phyloP scores from a whole-genome alignment of 768 basidiomycete genomes.

The Erythrobasidium yunnanense region DNA sequence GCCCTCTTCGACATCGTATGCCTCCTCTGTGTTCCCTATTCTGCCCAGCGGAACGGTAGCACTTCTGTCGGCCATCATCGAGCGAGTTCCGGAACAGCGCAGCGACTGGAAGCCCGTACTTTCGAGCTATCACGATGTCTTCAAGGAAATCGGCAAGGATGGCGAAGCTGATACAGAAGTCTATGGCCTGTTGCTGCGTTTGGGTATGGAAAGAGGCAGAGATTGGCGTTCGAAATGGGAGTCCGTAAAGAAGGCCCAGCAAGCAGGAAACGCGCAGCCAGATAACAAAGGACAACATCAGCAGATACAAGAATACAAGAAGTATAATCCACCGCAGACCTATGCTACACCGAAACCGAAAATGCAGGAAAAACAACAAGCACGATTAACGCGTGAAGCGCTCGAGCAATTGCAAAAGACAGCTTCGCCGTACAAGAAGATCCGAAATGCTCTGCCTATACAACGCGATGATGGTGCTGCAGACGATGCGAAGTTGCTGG shows the following conservation, averaged over 20 bases:
- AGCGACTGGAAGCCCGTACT: conserved; percentile 16
- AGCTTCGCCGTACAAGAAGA: background rate
- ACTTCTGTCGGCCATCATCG: conserved; percentile 21
- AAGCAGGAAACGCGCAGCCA: background rate
- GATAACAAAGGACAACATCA: background rate
- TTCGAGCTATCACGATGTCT: conserved; percentile 19
- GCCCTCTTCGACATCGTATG: background rate
- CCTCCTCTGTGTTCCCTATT: conserved; percentile 23
- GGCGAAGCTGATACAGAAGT: conserved; percentile 44
- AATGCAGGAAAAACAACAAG: background rate
- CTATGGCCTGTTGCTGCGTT: conserved; percentile 69
- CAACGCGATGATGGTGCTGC: background rate
- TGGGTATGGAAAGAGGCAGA: conserved; percentile 66
- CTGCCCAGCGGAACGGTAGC: background rate
- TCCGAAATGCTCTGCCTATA: background rate
- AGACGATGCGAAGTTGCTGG: background rate
- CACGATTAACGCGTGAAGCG: background rate
- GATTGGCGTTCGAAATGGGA: conserved; percentile 77
- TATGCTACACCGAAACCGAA: background rate
- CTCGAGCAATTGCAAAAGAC: background rate
- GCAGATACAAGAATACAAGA: background rate
- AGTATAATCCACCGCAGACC: background rate
- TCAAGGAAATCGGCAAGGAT: conserved; percentile 11
- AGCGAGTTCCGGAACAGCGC: background rate
- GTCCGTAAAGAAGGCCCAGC: conserved; percentile 48